phyloP scores from a whole-genome alignment of 345 rosid genomes.

The Physaria fendleri region DNA sequence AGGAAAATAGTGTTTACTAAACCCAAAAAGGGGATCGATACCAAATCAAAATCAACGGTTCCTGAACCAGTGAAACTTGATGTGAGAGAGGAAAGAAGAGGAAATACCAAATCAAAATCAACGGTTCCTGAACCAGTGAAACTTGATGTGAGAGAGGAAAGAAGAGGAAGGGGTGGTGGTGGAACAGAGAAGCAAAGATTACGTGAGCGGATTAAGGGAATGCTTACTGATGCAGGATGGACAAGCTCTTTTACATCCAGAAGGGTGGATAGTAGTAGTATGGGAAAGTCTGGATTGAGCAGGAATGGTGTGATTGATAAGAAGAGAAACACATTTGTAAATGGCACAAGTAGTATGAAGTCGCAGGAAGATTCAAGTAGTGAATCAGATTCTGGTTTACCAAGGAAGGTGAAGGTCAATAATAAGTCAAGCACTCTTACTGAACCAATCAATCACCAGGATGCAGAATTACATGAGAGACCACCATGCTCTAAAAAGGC shows the following conservation, averaged over 20 bases:
- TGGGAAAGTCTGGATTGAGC: constrained; percentile 50
- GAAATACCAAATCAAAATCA: constrained; percentile 37
- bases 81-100: constrained; percentile 47
- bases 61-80: constrained; percentile 30
- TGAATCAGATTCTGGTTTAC: constrained; percentile 47
- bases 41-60: constrained; percentile 37
- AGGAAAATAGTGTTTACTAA: constrained; percentile 31
- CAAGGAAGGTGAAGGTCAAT: constrained; percentile 73
- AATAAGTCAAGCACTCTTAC: constrained; percentile 30
- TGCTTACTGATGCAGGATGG: constrained; percentile 97
- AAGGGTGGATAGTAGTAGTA: constrained; percentile 38
- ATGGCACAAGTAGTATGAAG: constrained; percentile 29
- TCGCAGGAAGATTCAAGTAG: constrained; percentile 37
- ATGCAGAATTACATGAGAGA: constrained; percentile 37
- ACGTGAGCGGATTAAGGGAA: constrained; percentile 76
- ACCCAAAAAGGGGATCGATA: constrained; percentile 28
- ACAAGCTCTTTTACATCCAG: constrained; percentile 34
- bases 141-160: constrained; percentile 39
- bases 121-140: constrained; percentile 32
- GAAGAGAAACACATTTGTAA: constrained; percentile 38
- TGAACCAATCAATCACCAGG: constrained; percentile 33
- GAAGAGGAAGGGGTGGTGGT: constrained; percentile 61
- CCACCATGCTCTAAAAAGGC: constrained; percentile 28
- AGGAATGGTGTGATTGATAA: constrained; percentile 40
- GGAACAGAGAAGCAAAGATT: constrained; percentile 96